Base-by-base conservation (phyloP, 345 rosid species). In the Lumnitzera racemosa region DNA sequence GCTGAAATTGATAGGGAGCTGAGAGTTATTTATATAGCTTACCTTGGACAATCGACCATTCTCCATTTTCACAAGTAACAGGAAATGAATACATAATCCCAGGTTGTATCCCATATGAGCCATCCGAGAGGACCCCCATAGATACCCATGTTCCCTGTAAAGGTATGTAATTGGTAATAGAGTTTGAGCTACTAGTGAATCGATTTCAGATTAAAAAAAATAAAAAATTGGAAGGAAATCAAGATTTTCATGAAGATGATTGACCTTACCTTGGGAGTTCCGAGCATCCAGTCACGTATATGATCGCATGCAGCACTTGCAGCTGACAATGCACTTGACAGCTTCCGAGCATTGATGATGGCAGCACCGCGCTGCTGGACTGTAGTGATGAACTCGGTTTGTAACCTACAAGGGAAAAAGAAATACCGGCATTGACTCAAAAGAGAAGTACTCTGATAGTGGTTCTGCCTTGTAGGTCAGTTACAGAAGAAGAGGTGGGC, bases 101-200 rank as follows among this genome's bases (percentile, higher is more conserved):
- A 13, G 88, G 62, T 29, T 63, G 80, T 49, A 87, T 76, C 13
- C 88, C 84, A 36, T 86, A 91, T 24, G 96, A 91, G 13, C 96
- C 96, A 70, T 91, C 96, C n/a, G 92, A 91, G 48, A 65, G 83
- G 43, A 91, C 98, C 54, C 96, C 98, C 96, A 85, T 88, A 29
- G 98, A 91, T 25, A 82, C 89, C 91, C 90, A 87, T 24, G 75
- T 79, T 43, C 98, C 96, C 90, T 86, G 49, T 31, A 25, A 52
- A 5, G 31, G 4, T 27, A 5, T 27, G 31, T 27, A 27, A 27
- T 27, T 27, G 31, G 31, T 5, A 2, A 27, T 3, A 4, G 16
- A n/a, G 55, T 16, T 14, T 52, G 1, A 52, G 25, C 2, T 8
- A 17, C 5, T 36, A 36, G 6, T 36, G 11, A 9, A 36, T 0